Percentiles rank a stretch among this genome's conserved stretches.
Conservation (phyloP, 1,284 basidiomycete species). For the Trichosporon inkin region DNA sequence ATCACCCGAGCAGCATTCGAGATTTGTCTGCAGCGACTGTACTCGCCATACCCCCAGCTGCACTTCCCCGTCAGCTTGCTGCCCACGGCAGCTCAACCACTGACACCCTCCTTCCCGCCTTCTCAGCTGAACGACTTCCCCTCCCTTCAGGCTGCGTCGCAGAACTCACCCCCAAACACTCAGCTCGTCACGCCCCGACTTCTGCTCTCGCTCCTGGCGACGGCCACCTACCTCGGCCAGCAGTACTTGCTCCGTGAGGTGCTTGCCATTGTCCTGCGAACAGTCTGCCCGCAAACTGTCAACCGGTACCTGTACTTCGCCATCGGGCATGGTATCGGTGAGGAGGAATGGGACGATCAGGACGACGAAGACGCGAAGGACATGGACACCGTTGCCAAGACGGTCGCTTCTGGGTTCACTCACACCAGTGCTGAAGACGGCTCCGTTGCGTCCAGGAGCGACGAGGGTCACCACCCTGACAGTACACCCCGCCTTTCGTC, state of each 20-base stretch:
- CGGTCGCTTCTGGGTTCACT: constrained; percentile 36
- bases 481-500: constrained; percentile 10
- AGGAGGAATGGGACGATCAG: constrained; percentile 50
- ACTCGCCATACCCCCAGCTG: constrained; percentile 75
- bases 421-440: constrained; percentile 3
- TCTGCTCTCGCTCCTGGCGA: constrained; percentile 78
- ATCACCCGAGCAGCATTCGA: constrained; percentile 68
- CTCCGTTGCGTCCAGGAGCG: not conserved
- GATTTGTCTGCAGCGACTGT: constrained; percentile 74
- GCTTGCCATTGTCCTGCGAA: constrained; percentile 64
- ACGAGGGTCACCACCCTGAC: not conserved
- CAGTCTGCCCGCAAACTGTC: constrained; percentile 74
- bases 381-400: constrained; percentile 63
- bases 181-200: constrained; percentile 77
- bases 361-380: constrained; percentile 63
- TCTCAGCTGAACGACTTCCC: constrained; percentile 58
- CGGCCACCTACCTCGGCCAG: constrained; percentile 78
- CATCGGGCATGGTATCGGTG: constrained; percentile 65
- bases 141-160: constrained; percentile 62
- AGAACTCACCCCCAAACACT: constrained; percentile 50
- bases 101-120: constrained; percentile 62
- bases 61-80: constrained; percentile 63
- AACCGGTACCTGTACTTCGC: constrained; percentile 77
- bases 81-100: constrained; percentile 63
- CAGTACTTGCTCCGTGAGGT: constrained; percentile 71